Evolutionary conservation across 75 land plant genomes (phyloP), one percentile per base, ranked within the genome.

Genomic region (Chamaecyparis obtusa): DNA sequence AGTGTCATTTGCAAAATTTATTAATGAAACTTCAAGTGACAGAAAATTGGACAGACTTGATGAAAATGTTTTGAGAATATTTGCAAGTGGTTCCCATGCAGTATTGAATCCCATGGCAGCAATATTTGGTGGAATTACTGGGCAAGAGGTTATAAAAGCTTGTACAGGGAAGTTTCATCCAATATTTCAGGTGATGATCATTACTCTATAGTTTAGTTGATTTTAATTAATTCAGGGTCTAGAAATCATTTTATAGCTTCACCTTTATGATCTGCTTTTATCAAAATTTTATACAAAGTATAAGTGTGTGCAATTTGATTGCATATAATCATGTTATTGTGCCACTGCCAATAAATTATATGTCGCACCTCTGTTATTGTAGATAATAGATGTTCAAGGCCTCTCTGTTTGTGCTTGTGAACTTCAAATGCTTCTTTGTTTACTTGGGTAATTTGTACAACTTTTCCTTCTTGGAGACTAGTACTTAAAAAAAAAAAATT

Each of bases 101-200:
- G 89, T 95, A 78, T 77, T 97, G 85, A 97, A 93, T 90, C 99
- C 99, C 32, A 97, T 97, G 99, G 99, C 95, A 82, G 98, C 98
- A 11, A 94, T 96, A 90, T 95, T 96, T 90, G 98, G 98, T 85
- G 98, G 97, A 64, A 93, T 96, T 88, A 94, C 94, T 56, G 98
- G 95, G 13, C 98, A 96, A 82, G 98, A 96, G 84, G 95, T 95
- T 35, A 91, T 95, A 33, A 96, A 96, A 83, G 97, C 97, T 1
- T 96, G 98, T 89, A 93, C 98, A 49, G 97, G 97, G 33, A 95
- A 95, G 89, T 96, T 96, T 74, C 94, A 95, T 90, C 95, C 98
- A 39, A 88, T 95, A 5, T 94, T 89, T 49, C 96, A 95, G 96
- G 96, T 94, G 36, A 64, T 80, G 15, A 85, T n/a, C 78, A 75